Evolutionary conservation across 805 yeast species (phyloP).

Genomic region (Debaryomyces tyrocola): DNA sequence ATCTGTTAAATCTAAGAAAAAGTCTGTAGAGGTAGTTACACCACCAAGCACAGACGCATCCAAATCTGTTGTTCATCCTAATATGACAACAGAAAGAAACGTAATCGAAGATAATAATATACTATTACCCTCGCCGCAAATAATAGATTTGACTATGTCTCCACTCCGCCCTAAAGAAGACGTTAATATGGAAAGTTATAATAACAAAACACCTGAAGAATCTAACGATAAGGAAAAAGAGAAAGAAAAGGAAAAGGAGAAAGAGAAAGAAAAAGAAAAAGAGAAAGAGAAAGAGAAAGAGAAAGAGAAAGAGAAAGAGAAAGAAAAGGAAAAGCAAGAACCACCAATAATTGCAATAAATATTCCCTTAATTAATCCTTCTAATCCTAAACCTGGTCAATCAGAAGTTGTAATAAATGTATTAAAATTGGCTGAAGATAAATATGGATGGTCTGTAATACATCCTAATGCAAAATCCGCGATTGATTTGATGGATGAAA

Average conservation of each 20-base stretch:
- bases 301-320: slow-evolving; percentile 11
- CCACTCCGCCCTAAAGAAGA: neutral
- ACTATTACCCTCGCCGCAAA: slow-evolving; percentile 21
- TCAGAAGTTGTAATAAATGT: slow-evolving; percentile 71
- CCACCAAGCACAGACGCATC: slow-evolving; percentile 10
- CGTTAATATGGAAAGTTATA: neutral
- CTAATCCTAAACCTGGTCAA: slow-evolving; percentile 54
- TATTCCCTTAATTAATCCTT: slow-evolving; percentile 49
- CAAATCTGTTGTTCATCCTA: slow-evolving; percentile 11
- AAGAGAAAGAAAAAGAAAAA: slow-evolving; percentile 8
- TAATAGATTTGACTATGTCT: slow-evolving; percentile 13
- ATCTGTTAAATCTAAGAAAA: slow-evolving; percentile 11
- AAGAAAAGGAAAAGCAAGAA: slow-evolving; percentile 20
- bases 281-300: slow-evolving; percentile 11
- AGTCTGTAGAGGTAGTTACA: slow-evolving; percentile 12
- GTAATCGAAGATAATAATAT: slow-evolving; percentile 9
- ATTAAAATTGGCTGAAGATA: slow-evolving; percentile 72
- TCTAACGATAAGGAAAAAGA: slow-evolving; percentile 6
- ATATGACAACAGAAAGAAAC: slow-evolving; percentile 17
- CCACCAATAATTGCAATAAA: slow-evolving; percentile 55
- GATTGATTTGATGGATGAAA: slow-evolving; percentile 46
- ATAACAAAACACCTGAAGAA: neutral
- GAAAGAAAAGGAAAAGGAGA: slow-evolving; percentile 5
- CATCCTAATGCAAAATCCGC: slow-evolving; percentile 68
- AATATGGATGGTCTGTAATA: slow-evolving; percentile 74